phyloP scores from a whole-genome alignment of 345 rosid species.

The Brassica incana region DNA sequence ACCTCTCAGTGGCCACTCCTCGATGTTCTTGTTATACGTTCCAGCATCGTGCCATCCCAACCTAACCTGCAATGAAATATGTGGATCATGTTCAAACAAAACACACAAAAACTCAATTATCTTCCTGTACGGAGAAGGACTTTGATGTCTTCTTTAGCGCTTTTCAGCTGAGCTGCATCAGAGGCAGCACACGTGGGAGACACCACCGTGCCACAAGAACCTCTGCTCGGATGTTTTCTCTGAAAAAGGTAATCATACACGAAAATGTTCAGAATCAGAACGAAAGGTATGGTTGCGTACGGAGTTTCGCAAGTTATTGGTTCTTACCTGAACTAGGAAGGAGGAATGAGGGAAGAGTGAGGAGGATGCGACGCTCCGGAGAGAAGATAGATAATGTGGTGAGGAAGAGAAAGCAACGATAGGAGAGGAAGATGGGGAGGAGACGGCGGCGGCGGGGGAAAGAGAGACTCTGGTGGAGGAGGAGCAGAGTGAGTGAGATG shows the following conservation, averaged over 20 bases:
- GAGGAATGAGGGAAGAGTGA: constrained; percentile 48
- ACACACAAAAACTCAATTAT: neutral
- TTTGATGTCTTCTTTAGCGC: constrained; percentile 86
- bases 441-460: constrained; percentile 28
- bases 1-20: constrained; percentile 90
- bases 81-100: too few species aligned
- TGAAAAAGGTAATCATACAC: constrained; percentile 21
- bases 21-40: constrained; percentile 83
- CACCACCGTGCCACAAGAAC: constrained; percentile 11
- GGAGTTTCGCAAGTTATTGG: too few species aligned
- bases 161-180: constrained; percentile 76
- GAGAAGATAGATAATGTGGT: constrained; percentile 22
- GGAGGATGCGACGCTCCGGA: constrained; percentile 54
- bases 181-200: constrained; percentile 69
- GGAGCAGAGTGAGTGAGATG: constrained; percentile 55
- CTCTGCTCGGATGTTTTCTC: constrained; percentile 43
- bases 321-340: neutral
- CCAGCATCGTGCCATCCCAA: constrained; percentile 98
- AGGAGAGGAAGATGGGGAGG: constrained; percentile 28
- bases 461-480: constrained; percentile 41
- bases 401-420: constrained; percentile 13
- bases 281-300: too few species aligned
- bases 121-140: constrained; percentile 63
- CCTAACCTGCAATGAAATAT: constrained; percentile 57
- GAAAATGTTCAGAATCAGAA: too few species aligned